Conservation (phyloP, 1,284 basidiomycete genomes). For the Tilletia caries region DNA sequence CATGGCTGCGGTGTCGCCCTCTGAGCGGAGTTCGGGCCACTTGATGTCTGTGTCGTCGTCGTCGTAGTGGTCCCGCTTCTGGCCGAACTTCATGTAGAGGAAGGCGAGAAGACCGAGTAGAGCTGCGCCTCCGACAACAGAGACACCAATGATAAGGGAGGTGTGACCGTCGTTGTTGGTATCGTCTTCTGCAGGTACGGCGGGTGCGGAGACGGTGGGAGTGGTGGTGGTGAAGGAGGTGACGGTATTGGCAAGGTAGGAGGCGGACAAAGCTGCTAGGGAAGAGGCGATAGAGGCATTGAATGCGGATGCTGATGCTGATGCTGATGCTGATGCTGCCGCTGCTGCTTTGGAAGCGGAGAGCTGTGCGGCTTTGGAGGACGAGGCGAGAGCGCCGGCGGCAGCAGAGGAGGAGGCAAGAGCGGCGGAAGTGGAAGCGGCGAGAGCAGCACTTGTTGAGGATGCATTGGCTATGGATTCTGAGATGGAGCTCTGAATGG, state of each 20-base stretch:
- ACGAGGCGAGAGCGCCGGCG: constrained; percentile 21
- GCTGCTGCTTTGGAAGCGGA: constrained; percentile 17
- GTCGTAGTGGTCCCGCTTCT: constrained; percentile 32
- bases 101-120: constrained; percentile 39
- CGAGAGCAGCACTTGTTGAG: no score
- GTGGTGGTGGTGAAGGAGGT: neutral
- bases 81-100: constrained; percentile 45
- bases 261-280: neutral
- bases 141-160: constrained; percentile 47
- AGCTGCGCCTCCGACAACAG: constrained; percentile 43
- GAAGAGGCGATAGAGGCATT: constrained; percentile 14
- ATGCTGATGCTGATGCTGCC: constrained; percentile 10
- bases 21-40: constrained; percentile 50
- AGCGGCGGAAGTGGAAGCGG: neutral
- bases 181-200: neutral
- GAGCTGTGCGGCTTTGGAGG: constrained; percentile 19
- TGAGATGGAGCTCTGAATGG: no score
- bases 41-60: constrained; percentile 48
- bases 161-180: constrained; percentile 26
- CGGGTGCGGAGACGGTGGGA: neutral
- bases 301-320: constrained; percentile 22
- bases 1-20: constrained; percentile 39
- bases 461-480: no score
- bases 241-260: constrained; percentile 16
- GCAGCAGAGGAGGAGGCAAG: neutral